Evolutionary conservation across 306 rosid species (phyloP).

Genomic region (Adenanthera pavonina): DNA sequence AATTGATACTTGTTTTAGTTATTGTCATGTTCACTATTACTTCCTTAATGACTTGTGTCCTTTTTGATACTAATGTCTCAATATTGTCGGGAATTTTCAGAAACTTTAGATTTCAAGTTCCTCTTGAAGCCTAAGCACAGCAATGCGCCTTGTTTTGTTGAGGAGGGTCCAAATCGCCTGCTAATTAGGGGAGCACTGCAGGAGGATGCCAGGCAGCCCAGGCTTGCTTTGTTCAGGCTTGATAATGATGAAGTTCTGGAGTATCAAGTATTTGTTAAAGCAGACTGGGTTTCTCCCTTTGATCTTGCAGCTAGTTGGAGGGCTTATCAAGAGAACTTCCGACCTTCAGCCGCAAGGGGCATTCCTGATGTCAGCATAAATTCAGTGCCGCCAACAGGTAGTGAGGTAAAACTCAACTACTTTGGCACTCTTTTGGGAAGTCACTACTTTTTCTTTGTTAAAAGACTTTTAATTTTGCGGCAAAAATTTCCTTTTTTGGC

Average conservation of each 20-base stretch:
- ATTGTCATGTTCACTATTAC: not conserved
- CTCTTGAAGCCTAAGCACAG: conserved; percentile 79
- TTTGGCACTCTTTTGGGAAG: not conserved
- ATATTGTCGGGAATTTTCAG: conserved; percentile 49
- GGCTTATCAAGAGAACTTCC: conserved; percentile 91
- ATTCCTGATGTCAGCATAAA: conserved; percentile 92
- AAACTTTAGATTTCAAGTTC: conserved; percentile 94
- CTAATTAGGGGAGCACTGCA: conserved; percentile 84
- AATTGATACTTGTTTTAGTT: not conserved
- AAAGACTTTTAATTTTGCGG: not conserved
- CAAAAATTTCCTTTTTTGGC: conserved; percentile 8
- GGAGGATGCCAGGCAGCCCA: conserved; percentile 68
- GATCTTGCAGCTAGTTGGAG: conserved; percentile 99
- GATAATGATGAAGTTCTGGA: conserved; percentile 71
- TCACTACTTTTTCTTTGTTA: conserved; percentile 5
- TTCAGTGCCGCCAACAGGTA: conserved; percentile 68
- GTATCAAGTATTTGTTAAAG: conserved; percentile 83
- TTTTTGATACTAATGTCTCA: conserved; percentile 33
- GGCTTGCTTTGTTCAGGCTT: conserved; percentile 79
- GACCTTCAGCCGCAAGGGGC: conserved; percentile 93
- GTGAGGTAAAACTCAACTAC: conserved; percentile 58
- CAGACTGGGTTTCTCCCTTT: conserved; percentile 93
- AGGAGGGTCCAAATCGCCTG: conserved; percentile 90
- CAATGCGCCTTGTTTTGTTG: conserved; percentile 73
- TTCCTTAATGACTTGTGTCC: conserved; percentile 12